Evolutionary conservation across 2,329 filamentous ascomycete genomes (phyloP).

Genomic region (Aspergillus niger): DNA sequence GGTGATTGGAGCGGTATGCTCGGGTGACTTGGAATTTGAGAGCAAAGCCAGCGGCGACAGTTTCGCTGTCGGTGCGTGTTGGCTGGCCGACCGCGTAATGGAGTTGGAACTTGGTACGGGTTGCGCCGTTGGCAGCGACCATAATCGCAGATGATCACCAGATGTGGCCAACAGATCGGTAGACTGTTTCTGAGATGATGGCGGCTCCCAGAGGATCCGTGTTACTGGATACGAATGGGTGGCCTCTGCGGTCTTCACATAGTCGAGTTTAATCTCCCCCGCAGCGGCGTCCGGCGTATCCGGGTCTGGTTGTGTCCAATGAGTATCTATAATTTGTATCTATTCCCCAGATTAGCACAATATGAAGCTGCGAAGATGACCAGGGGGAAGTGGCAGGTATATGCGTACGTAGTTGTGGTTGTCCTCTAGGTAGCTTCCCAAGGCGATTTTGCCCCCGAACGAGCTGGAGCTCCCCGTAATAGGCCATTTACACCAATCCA

Average conservation of each 20-base stretch:
- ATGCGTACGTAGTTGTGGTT: slow-evolving; percentile 88
- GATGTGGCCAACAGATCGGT: slow-evolving; percentile 94
- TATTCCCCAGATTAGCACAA: slow-evolving; percentile 42
- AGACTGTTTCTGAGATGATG: slow-evolving; percentile 89
- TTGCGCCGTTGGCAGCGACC: slow-evolving; percentile 76
- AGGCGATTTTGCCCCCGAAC: slow-evolving; percentile 85
- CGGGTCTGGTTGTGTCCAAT: slow-evolving; percentile 70
- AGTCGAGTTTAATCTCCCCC: slow-evolving; percentile 68
- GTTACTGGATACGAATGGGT: slow-evolving; percentile 98
- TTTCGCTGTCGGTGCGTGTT: slow-evolving; percentile 68
- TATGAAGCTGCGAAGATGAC: slow-evolving; percentile 6
- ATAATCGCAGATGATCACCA: slow-evolving; percentile 88
- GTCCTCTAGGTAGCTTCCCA: slow-evolving; percentile 96
- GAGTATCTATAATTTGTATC: slow-evolving; percentile 97
- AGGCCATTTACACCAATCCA: slow-evolving; percentile 99
- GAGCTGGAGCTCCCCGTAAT: slow-evolving; percentile 62
- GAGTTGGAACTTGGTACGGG: slow-evolving; percentile 66
- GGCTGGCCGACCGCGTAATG: slow-evolving; percentile 67
- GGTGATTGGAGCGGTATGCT: slow-evolving; percentile 94
- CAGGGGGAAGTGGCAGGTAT: not conserved
- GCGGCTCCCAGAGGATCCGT: slow-evolving; percentile 91
- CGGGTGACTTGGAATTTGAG: slow-evolving; percentile 97
- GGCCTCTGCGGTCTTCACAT: slow-evolving; percentile 90
- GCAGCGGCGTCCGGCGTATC: slow-evolving; percentile 71
- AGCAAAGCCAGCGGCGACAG: slow-evolving; percentile 88